phyloP scores from a whole-genome alignment of 2,329 filamentous ascomycete species.

The Aulographum hederae region DNA sequence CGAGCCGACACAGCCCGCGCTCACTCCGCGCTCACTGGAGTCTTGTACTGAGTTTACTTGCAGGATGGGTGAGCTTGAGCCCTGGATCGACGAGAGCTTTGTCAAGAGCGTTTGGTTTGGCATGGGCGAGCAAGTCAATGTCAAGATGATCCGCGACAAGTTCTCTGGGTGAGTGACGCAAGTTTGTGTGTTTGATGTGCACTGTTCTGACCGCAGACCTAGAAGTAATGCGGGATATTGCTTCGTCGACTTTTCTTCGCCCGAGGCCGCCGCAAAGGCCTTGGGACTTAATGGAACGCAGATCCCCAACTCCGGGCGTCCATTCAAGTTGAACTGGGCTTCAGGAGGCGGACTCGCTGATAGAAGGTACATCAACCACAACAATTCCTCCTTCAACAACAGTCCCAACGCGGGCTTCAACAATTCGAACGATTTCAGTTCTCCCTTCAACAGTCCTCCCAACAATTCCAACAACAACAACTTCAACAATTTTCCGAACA shows the following conservation, averaged over 20 bases:
- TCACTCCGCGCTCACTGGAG: no score
- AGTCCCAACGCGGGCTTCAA: no score
- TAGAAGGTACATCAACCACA: slow-evolving; percentile 45
- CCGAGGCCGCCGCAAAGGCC: slow-evolving; percentile 79
- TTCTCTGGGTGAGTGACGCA: slow-evolving; percentile 63
- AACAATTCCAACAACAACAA: no score
- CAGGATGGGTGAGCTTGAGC: slow-evolving; percentile 98
- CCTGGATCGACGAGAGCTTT: slow-evolving; percentile 99
- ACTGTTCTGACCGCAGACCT: slow-evolving; percentile 10
- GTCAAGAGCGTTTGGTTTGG: slow-evolving; percentile 89
- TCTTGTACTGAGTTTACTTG: neutral
- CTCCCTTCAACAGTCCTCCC: no score
- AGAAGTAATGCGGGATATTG: slow-evolving; percentile 92
- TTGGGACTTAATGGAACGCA: slow-evolving; percentile 73
- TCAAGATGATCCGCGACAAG: slow-evolving; percentile 99
- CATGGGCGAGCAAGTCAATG: slow-evolving; percentile 86
- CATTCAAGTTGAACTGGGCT: slow-evolving; percentile 99
- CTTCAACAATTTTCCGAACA: no score
- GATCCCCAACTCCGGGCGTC: slow-evolving; percentile 84
- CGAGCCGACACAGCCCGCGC: neutral
- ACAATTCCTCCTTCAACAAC: neutral
- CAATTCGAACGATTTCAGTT: neutral
- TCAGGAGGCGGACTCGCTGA: slow-evolving; percentile 91
- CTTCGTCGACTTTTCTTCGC: slow-evolving; percentile 79
- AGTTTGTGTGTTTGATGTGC: neutral